Base-by-base conservation (phyloP, 768 basidiomycete genomes). In the Phaeolepiota aurea region DNA sequence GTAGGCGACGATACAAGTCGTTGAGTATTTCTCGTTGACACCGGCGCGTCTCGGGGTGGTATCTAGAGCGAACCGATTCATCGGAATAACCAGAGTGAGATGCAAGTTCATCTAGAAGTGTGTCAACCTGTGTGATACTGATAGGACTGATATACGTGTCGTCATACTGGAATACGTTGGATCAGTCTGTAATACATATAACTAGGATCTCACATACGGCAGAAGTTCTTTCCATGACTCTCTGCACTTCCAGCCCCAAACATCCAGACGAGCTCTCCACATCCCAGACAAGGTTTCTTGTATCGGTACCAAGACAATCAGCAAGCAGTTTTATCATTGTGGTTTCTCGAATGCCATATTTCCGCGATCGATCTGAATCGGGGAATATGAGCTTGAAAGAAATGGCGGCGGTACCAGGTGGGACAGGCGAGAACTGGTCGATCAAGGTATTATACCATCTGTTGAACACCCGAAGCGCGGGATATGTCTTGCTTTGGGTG, bases 351-450 rank as follows among this genome's bases (percentile, higher is more conserved):
- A 91, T 65, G 22, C 77, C 76, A 49, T 82, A 93, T 55, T 77
- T 77, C 16, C 92, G 68, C 12, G 71, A 58, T 1, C 63, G 50
- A 44, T 92, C 87, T 42, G 88, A 79, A 45, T 92, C 81, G 0
- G 92, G 90, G 53, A 92, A 93, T n/a, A 94, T 62, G 3, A 91
- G 58, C 4, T 78, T 74, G 50, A 93, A 80, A 20, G 88, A 59
- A 3, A 71, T 69, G 11, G 69, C 64, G 5, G 79, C 76, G 0
- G 77, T 79, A 3, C 72, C 69, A 0, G 54, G 53, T 0, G 76
- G 73, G 15, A 82, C 57, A 11, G 77, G 74, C 10, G 58, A 53
- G 50, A 68, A 76, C 12, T 55, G 48, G n/a, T 35, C 47, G 42
- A 57, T 66, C 21, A 82, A 57, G 10, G 56, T 52, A 2, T 51